A percentile compares a stretch with the other conserved stretches of the same genome.
These are phyloP conservation scores for Exutisphaerella laricina DNA, from an alignment of 2,329 filamentous ascomycete genomes.

Conservation along the genomic window DNA sequence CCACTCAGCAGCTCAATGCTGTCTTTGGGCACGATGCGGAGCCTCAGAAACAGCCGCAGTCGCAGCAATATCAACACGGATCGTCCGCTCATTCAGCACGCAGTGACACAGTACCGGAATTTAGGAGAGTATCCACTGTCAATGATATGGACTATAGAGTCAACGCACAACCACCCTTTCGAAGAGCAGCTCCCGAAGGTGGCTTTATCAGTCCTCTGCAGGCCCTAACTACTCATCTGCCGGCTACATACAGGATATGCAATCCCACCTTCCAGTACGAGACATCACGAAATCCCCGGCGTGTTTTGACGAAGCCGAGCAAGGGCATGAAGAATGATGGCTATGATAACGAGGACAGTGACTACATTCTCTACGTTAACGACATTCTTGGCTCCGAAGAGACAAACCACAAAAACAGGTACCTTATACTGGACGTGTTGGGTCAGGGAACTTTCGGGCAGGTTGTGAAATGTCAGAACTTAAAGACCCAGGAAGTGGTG, in stretches of 20 bases:
- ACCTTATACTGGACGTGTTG: slow-evolving; percentile 92
- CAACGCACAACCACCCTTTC: slow-evolving; percentile 81
- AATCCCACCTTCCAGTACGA: slow-evolving; percentile 99
- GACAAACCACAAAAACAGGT: slow-evolving; percentile 97
- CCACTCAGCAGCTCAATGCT: slow-evolving; percentile 65
- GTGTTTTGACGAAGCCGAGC: slow-evolving; percentile 95
- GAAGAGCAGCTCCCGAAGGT: slow-evolving; percentile 90
- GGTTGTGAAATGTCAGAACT: slow-evolving; percentile 97
- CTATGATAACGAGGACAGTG: slow-evolving; percentile 97
- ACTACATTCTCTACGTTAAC: slow-evolving; percentile 98
- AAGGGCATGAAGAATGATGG: slow-evolving; percentile 98
- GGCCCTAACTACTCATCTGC: slow-evolving; percentile 87
- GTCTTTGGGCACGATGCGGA: slow-evolving; percentile 50
- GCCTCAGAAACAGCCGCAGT: slow-evolving; percentile 44
- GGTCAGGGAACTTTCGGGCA: slow-evolving; percentile 98
- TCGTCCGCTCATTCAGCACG: background rate
- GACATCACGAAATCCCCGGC: slow-evolving; percentile 88
- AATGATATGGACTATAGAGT: slow-evolving; percentile 75
- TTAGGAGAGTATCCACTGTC: slow-evolving; percentile 68
- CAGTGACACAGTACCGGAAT: slow-evolving; percentile 67
- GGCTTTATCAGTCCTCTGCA: slow-evolving; percentile 97
- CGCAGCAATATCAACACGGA: slow-evolving; percentile 30
- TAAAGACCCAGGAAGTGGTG: slow-evolving; percentile 97
- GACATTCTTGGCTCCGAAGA: slow-evolving; percentile 97
- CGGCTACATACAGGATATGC: slow-evolving; percentile 95